Evolutionary conservation across 1,284 basidiomycete species (phyloP).

Genomic region (Cutaneotrichosporon curvatum): DNA sequence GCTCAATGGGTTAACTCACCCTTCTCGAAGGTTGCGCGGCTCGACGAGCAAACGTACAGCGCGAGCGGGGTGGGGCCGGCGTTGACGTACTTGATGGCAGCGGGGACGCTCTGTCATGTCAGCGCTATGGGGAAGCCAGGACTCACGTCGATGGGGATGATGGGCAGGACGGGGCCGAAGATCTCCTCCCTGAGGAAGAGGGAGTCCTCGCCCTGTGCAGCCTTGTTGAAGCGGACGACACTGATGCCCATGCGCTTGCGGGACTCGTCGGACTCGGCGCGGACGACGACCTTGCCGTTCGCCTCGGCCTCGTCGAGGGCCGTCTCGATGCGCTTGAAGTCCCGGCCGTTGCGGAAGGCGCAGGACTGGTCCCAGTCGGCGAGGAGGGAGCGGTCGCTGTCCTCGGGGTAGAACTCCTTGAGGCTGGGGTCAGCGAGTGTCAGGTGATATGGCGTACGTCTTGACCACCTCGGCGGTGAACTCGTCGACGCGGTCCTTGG

Average conservation of each 20-base stretch:
- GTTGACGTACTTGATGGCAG: conserved; percentile 65
- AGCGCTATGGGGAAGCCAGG: background rate
- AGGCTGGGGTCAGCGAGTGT: conserved; percentile 18
- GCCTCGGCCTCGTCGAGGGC: conserved; percentile 59
- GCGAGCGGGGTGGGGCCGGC: conserved; percentile 39
- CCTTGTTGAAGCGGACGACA: conserved; percentile 51
- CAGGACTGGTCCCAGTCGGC: conserved; percentile 49
- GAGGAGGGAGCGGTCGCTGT: conserved; percentile 46
- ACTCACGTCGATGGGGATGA: conserved; percentile 61
- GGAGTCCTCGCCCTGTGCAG: conserved; percentile 57
- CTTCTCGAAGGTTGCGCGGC: conserved; percentile 30
- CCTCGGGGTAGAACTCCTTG: conserved; percentile 34
- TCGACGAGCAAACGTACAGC: conserved; percentile 42
- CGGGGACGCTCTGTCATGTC: conserved; percentile 54
- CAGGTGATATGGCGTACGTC: conserved; percentile 47
- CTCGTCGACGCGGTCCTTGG: conserved; percentile 56
- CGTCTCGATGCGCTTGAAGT: conserved; percentile 58
- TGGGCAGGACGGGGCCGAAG: conserved; percentile 66
- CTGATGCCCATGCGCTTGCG: conserved; percentile 41
- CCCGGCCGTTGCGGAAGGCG: conserved; percentile 52
- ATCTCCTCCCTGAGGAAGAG: conserved; percentile 64
- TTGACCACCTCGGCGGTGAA: conserved; percentile 59
- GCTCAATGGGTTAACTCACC: conserved; percentile 18
- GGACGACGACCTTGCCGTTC: conserved; percentile 59
- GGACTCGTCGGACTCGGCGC: conserved; percentile 59